Percentiles rank a stretch among this genome's conserved stretches.
Evolutionary conservation across 345 rosid genomes (phyloP).

Genomic region (Pugionium dolabratum): DNA sequence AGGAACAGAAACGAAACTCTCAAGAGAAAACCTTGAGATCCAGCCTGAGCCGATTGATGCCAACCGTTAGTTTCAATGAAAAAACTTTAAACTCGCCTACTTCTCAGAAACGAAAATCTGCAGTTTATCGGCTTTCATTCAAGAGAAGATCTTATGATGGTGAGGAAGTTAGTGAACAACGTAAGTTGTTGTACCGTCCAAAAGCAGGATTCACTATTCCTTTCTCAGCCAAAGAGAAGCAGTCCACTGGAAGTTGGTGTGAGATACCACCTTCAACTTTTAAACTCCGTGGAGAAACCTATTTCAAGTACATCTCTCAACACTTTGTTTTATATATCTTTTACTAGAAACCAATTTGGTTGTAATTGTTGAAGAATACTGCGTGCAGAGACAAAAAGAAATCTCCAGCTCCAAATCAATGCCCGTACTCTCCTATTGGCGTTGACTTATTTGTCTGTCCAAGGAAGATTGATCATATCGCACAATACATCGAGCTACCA

Average conservation of each 20-base stretch:
- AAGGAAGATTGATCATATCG: conserved; percentile 84
- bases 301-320: conserved; percentile 51
- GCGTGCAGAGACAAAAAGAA: conserved; percentile 80
- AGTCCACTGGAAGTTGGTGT: conserved; percentile 60
- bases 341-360: neutral
- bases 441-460: conserved; percentile 78
- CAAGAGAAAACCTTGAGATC: conserved; percentile 45
- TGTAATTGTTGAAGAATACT: conserved; percentile 17
- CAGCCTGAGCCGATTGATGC: conserved; percentile 42
- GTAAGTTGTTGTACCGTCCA: conserved; percentile 57
- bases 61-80: conserved; percentile 49
- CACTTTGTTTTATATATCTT: neutral
- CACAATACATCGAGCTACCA: conserved; percentile 88
- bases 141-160: conserved; percentile 67
- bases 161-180: conserved; percentile 51
- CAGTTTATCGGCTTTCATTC: conserved; percentile 58
- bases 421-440: conserved; percentile 74
- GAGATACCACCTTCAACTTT: conserved; percentile 69
- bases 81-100: conserved; percentile 44
- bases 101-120: conserved; percentile 52
- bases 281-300: conserved; percentile 67
- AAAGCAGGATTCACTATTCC: conserved; percentile 69
- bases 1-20: conserved; percentile 46
- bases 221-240: conserved; percentile 50
- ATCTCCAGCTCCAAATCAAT: conserved; percentile 59